Evolutionary conservation across 352 stramenopile genomes (phyloP).

Genomic region (Globisporangium barbulae): DNA sequence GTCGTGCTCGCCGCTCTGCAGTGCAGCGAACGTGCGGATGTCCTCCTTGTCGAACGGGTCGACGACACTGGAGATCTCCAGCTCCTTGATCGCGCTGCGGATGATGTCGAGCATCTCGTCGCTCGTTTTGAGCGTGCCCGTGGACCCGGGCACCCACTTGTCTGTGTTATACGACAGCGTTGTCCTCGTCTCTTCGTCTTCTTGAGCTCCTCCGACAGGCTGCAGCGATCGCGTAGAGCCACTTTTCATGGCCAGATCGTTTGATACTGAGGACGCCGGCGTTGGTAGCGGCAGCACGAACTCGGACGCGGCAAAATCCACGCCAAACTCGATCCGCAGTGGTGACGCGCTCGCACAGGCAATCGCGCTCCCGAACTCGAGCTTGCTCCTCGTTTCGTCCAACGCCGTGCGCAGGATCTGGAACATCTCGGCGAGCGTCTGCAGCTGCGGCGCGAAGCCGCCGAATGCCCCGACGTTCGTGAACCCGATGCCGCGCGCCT

Average conservation of each 20-base stretch:
- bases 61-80: conserved; percentile 50
- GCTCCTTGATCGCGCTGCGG: conserved; percentile 42
- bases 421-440: conserved; percentile 58
- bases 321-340: conserved; percentile 47
- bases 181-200: conserved; percentile 14
- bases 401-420: conserved; percentile 46
- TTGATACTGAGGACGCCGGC: neutral
- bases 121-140: conserved; percentile 43
- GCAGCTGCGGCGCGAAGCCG: conserved; percentile 57
- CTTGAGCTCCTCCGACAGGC: neutral
- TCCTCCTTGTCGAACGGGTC: conserved; percentile 62
- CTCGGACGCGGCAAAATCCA: conserved; percentile 61
- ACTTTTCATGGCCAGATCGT: neutral
- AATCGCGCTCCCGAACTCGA: conserved; percentile 28
- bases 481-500: conserved; percentile 50
- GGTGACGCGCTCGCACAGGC: conserved; percentile 34
- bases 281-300: conserved; percentile 30
- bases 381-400: conserved; percentile 35
- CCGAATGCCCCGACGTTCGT: conserved; percentile 56
- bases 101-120: conserved; percentile 64
- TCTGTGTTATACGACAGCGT: conserved; percentile 64
- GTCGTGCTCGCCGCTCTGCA: conserved; percentile 50
- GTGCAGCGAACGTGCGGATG: conserved; percentile 44
- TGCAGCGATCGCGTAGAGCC: neutral
- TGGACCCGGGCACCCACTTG: conserved; percentile 52